Evolutionary conservation across 208 protist genomes (phyloP).

Genomic region (Tritrichomonas musculus): DNA sequence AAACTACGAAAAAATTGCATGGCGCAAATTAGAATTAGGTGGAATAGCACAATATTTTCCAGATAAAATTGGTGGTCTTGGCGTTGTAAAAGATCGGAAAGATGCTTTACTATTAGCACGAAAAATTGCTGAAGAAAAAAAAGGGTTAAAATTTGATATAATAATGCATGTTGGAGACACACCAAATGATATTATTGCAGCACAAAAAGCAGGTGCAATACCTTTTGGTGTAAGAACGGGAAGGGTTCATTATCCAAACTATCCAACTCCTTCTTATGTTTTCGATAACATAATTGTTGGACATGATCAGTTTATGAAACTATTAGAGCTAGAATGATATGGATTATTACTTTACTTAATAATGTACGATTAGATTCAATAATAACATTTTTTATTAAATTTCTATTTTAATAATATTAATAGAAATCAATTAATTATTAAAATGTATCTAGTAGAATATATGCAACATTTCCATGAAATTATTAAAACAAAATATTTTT

Average conservation of each 20-base stretch:
- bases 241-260: background rate
- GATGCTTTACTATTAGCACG: background rate
- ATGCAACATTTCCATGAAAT: too few relatives aligned
- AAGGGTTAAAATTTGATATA: background rate
- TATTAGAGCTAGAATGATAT: background rate
- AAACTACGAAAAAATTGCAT: background rate
- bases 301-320: conserved; percentile 24
- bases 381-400: too few relatives aligned
- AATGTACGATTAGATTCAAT: too few relatives aligned
- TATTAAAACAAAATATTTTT: too few relatives aligned
- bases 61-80: background rate
- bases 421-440: too few relatives aligned
- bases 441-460: too few relatives aligned
- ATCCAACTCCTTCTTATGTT: background rate
- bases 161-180: background rate
- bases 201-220: background rate
- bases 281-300: background rate
- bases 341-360: too few relatives aligned
- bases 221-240: background rate
- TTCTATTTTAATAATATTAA: too few relatives aligned
- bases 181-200: background rate
- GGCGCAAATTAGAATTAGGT: background rate
- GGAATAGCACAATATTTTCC: background rate
- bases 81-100: background rate
- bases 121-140: background rate